Base-by-base conservation (phyloP, 768 basidiomycete genomes). In the Tubosaeta sp. region DNA sequence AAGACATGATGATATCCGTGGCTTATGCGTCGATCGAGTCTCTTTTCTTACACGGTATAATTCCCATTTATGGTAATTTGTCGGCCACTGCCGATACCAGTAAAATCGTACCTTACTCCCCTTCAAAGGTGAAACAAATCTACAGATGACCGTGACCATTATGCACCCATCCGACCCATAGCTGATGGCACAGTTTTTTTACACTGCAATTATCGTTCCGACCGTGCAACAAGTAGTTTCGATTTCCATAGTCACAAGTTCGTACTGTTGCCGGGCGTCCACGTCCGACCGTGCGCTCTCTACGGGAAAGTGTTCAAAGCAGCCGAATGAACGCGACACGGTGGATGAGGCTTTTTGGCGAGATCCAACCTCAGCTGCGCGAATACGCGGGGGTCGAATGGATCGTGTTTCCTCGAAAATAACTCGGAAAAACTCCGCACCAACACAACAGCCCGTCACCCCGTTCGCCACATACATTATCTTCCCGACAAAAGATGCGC, bases 91-190 rank as follows among this genome's bases (percentile, higher is more conserved):
- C 22, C 22, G 22, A 22, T 22, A 22, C 22, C 22, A 22, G 22
- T n/a, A n/a, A n/a, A n/a, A n/a, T n/a, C 22, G 22, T 22, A 22
- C 22, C 22, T 22, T 22, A 22, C 22, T 29, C 27, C 8, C 27
- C 27, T 29, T 29, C 27, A 29, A 29, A 74, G 70, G 27, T 80
- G 74, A 73, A 94, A 90, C 31, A 95, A 74, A 63, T 91, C 92
- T 75, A 45, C 82, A 81, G 59, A 98, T 83, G 33, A 97, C 93
- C 95, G 98, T 97, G 71, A 98, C 94, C 94, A 98, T 97, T 44
- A 87, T 88, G 55, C 85, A 90, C 13, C 91, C 91, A 49, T 89
- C 85, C 16, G 94, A 91, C 2, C 97, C 97, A 69, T 97, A 97
- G 59, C 91, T 92, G 65, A 99, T 91, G 7, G 97, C 93, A 56